These are phyloP conservation scores for Clitoria ternatea DNA, from an alignment of 306 rosid genomes.

Conservation along the genomic window DNA sequence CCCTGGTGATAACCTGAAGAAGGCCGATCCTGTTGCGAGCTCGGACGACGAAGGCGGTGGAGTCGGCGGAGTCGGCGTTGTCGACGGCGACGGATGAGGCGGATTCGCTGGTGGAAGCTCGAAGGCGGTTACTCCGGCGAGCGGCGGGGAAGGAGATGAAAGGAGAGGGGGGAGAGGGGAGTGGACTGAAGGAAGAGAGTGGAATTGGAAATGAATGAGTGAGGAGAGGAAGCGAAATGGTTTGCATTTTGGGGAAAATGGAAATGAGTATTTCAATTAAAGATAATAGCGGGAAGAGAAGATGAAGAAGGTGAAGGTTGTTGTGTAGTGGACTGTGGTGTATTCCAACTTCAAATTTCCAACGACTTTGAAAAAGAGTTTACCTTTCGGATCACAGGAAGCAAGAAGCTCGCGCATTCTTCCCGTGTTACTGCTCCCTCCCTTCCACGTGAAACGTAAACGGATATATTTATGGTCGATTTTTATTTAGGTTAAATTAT, in stretches of 20 bases:
- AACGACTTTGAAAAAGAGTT: background rate
- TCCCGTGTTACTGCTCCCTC: background rate
- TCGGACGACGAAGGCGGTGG: constrained; percentile 56
- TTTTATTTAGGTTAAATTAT: no score
- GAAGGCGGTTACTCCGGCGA: constrained; percentile 7
- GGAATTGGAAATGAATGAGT: constrained; percentile 12
- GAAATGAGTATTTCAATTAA: background rate
- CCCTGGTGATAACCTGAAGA: constrained; percentile 61
- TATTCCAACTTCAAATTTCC: background rate
- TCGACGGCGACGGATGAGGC: constrained; percentile 37
- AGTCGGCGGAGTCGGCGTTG: constrained; percentile 28
- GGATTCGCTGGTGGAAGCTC: constrained; percentile 33
- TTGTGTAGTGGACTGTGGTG: no score
- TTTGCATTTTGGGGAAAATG: constrained; percentile 35
- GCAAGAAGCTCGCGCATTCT: background rate
- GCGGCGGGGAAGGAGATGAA: background rate
- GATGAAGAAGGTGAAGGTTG: no score
- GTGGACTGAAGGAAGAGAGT: constrained; percentile 5
- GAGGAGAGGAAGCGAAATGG: constrained; percentile 31
- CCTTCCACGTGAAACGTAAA: background rate
- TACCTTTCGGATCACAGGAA: background rate
- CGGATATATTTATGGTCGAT: no score
- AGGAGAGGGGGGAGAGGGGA: constrained; percentile 19
- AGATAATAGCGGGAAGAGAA: constrained; percentile 28
- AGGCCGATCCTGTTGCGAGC: constrained; percentile 66